Evolutionary conservation across 2,329 filamentous ascomycete species (phyloP), one percentile per base, ranked within the genome.

Genomic region (Chrysosporium queenslandicum): DNA sequence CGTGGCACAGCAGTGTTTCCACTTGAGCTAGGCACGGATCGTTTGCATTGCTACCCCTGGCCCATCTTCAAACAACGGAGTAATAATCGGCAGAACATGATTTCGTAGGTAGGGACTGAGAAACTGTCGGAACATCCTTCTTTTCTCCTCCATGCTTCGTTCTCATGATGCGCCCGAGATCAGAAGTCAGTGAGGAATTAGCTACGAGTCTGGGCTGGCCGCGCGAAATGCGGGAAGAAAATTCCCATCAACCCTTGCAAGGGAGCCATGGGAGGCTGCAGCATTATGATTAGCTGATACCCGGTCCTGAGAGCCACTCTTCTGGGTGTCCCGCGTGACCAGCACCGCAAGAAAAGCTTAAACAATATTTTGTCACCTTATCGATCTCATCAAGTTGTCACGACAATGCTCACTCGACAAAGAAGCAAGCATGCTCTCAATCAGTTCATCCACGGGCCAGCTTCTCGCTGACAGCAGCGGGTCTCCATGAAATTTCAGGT

Each of bases 321-420:
- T 25, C 34, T 41, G n/a, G 36, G 23, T 20, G 47, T 41, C 21
- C 47, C 47, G 47, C 47, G 47, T 50, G 47, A 50, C 47, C 47
- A 50, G 4, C 8, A 9, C 32, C 32, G 12, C 16, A 21, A 14
- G 27, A 25, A 37, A 47, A 47, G 32, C 30, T 27, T 37, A 36
- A 47, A 45, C n/a, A 23, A 23, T 23, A 21, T 23, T 30, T 34
- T 5, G 14, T 21, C 25, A 46, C 32, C 42, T 23, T 46, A 21
- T 46, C 43, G 29, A 34, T 46, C 30, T 37, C 45, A 47, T 47
- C 45, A 4, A 32, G 29, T 29, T 23, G 3, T 12, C 12, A 43
- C 41, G 25, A 30, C 25, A 16, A 12, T 4, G 41, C 23, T 16
- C 5, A 30, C 5, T 4, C 5, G 27, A 43, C 21, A 8, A 45